Evolutionary conservation across 139 green algal species (phyloP).

Genomic region (Nannochloris sp.): DNA sequence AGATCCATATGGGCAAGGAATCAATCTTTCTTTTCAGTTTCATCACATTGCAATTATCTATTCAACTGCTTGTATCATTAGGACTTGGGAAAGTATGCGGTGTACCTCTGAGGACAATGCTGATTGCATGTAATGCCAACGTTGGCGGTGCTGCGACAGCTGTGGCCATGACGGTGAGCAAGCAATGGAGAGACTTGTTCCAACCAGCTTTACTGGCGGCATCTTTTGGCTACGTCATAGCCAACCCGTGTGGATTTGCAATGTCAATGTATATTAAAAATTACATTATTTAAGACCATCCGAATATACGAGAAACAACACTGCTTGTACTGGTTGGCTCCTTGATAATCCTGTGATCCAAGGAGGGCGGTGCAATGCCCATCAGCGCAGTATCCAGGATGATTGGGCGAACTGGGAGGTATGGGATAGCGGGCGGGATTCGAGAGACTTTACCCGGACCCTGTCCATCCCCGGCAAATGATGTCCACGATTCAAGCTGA

Average conservation of each 20-base stretch:
- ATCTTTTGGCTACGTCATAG: slow-evolving; percentile 49
- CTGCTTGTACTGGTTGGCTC: slow-evolving; percentile 3
- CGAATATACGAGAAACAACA: slow-evolving; percentile 30
- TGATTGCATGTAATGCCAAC: slow-evolving; percentile 63
- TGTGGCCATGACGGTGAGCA: slow-evolving; percentile 50
- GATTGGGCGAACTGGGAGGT: slow-evolving; percentile 62
- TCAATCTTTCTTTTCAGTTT: slow-evolving; percentile 35
- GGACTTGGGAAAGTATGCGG: slow-evolving; percentile 20
- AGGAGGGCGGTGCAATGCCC: slow-evolving; percentile 45
- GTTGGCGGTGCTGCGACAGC: slow-evolving; percentile 72
- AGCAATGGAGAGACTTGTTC: slow-evolving; percentile 58
- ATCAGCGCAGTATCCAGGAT: slow-evolving; percentile 71
- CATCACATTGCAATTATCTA: slow-evolving; percentile 36
- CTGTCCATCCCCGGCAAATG: slow-evolving; percentile 18
- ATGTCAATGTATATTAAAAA: neutral
- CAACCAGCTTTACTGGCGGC: slow-evolving; percentile 56
- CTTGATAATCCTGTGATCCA: slow-evolving; percentile 46
- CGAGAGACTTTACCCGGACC: slow-evolving; percentile 5
- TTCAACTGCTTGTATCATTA: slow-evolving; percentile 29
- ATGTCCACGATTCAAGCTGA: slow-evolving; percentile 38
- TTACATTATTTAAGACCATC: slow-evolving; percentile 13
- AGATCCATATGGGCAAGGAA: slow-evolving; percentile 26
- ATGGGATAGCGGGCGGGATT: slow-evolving; percentile 39
- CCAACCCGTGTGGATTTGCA: slow-evolving; percentile 26
- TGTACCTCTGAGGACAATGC: slow-evolving; percentile 36